phyloP scores from a whole-genome alignment of 352 stramenopile species.

The Phytophthora kernoviae region DNA sequence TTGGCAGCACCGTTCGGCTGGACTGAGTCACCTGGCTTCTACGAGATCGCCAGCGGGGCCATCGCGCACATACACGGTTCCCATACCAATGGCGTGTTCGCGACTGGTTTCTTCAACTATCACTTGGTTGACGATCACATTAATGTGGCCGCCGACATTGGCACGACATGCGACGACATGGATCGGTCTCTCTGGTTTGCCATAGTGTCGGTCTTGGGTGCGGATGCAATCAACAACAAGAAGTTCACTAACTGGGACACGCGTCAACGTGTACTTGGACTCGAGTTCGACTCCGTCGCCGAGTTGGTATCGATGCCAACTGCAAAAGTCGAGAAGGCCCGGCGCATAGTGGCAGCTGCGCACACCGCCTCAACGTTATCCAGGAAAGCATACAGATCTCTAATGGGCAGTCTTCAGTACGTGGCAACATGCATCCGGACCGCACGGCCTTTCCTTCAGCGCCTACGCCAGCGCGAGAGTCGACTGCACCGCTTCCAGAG shows the following conservation, averaged over 20 bases:
- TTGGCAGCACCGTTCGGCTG: not conserved
- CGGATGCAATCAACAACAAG: constrained; percentile 12
- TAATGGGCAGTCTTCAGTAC: constrained; percentile 7
- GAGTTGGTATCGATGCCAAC: constrained; percentile 1
- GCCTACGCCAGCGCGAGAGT: not conserved
- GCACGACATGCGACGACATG: not conserved
- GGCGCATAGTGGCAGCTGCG: not conserved
- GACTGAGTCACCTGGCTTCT: not conserved
- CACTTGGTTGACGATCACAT: constrained; percentile 2
- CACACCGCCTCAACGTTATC: not conserved
- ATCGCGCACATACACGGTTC: constrained; percentile 7
- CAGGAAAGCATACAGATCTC: constrained; percentile 6
- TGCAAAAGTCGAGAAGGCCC: constrained; percentile 5
- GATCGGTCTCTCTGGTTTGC: constrained; percentile 13
- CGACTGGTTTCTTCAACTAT: constrained; percentile 5
- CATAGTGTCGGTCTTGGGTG: constrained; percentile 5
- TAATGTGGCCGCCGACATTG: not conserved
- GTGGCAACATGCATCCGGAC: not conserved
- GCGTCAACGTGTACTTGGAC: not conserved
- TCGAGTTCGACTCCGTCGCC: constrained; percentile 3
- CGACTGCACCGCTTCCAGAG: not conserved
- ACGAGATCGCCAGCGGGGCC: constrained; percentile 1
- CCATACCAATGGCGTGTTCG: not conserved
- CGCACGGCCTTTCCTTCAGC: not conserved
- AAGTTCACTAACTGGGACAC: constrained; percentile 14